phyloP scores from a whole-genome alignment of 306 rosid species.

The Cyclanthera cordifolia region DNA sequence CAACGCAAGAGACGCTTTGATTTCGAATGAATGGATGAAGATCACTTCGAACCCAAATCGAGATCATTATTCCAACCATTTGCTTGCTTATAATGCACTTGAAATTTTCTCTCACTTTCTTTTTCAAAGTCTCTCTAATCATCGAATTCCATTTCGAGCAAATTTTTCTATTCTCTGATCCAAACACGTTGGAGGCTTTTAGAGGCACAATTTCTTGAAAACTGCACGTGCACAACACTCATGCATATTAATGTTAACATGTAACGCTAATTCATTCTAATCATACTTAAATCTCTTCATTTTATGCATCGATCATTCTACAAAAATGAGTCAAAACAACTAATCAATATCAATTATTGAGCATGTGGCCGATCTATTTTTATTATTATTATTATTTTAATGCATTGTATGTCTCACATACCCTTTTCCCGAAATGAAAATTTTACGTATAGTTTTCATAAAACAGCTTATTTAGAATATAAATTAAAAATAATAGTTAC shows the following conservation, averaged over 20 bases:
- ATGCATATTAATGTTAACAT: background rate
- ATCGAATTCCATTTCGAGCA: slow-evolving; percentile 53
- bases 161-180: slow-evolving; percentile 46
- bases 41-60: slow-evolving; percentile 60
- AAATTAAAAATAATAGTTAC: slow-evolving; percentile 20
- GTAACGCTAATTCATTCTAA: background rate
- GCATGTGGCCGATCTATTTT: too few relatives aligned
- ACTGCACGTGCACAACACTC: slow-evolving; percentile 25
- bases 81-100: slow-evolving; percentile 72
- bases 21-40: slow-evolving; percentile 52
- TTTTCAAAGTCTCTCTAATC: slow-evolving; percentile 57
- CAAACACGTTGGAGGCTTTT: slow-evolving; percentile 66
- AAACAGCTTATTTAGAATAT: too few relatives aligned
- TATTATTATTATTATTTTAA: too few relatives aligned
- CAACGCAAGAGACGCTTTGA: slow-evolving; percentile 70
- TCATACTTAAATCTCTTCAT: background rate
- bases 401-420: too few relatives aligned
- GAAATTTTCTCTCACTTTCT: slow-evolving; percentile 31
- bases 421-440: too few relatives aligned
- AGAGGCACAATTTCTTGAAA: slow-evolving; percentile 90
- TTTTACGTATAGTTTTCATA: too few relatives aligned
- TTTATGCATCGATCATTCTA: background rate
- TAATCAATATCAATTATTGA: background rate
- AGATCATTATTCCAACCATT: slow-evolving; percentile 82
- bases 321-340: background rate